Evolutionary conservation across 2,329 filamentous ascomycete genomes (phyloP).

Genomic region (Rhinocladiella similis): DNA sequence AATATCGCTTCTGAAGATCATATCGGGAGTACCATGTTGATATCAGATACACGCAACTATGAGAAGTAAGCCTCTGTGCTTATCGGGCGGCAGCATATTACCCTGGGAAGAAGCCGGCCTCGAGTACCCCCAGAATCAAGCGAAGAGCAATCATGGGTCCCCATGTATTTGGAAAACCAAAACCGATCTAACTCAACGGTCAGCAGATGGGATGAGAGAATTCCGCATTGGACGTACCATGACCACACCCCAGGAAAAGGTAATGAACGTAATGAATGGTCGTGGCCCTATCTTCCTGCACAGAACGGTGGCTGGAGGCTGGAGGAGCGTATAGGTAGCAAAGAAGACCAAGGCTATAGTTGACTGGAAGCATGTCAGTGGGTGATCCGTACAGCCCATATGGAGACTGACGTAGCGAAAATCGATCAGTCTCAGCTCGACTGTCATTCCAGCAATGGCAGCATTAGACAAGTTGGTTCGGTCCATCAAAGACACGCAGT

Average conservation of each 20-base stretch:
- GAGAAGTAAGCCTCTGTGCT: neutral
- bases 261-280: conserved; percentile 32
- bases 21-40: conserved; percentile 26
- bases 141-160: conserved; percentile 30
- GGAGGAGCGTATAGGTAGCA: conserved; percentile 69
- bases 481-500: conserved; percentile 77
- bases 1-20: conserved; percentile 41
- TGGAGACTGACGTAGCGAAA: conserved; percentile 26
- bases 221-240: conserved; percentile 33
- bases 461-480: conserved; percentile 74
- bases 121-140: conserved; percentile 60
- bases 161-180: conserved; percentile 33
- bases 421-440: conserved; percentile 33
- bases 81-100: neutral
- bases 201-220: too few relatives aligned
- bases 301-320: conserved; percentile 68
- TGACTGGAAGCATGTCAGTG: neutral
- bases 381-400: neutral
- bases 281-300: conserved; percentile 62
- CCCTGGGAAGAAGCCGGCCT: conserved; percentile 66
- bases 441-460: conserved; percentile 61
- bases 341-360: conserved; percentile 63
- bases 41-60: conserved; percentile 65
- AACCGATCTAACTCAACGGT: conserved; percentile 24
- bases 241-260: conserved; percentile 43